Evolutionary conservation across 441 rosid species (phyloP).

Genomic region (Corymbia calophylla): DNA sequence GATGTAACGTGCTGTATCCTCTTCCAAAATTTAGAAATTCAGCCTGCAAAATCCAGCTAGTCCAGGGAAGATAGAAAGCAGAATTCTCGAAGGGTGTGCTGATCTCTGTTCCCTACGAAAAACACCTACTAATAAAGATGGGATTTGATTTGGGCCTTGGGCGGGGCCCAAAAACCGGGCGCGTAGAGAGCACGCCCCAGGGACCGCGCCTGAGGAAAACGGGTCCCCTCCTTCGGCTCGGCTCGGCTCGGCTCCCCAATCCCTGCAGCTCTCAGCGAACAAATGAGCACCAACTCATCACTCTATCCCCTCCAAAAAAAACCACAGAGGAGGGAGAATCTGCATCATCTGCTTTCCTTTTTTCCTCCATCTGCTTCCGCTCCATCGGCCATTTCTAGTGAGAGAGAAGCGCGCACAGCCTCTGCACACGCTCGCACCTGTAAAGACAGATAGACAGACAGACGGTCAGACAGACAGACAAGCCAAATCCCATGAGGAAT

Average conservation of each 20-base stretch:
- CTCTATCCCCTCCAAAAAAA: not conserved
- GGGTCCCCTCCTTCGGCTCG: not conserved
- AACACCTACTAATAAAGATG: not conserved
- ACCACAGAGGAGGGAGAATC: not conserved
- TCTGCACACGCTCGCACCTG: conserved; percentile 24
- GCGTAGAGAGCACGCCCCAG: not conserved
- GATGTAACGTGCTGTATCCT: not conserved
- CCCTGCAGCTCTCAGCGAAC: not conserved
- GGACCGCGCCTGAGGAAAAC: not conserved
- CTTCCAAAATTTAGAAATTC: not conserved
- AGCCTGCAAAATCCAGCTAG: not conserved
- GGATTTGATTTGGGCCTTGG: not conserved
- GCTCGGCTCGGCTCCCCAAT: not conserved
- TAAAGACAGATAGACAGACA: not conserved
- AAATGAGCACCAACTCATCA: not conserved
- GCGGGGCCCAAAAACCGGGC: not conserved
- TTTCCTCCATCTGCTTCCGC: not conserved
- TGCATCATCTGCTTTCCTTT: not conserved
- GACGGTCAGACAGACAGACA: not conserved
- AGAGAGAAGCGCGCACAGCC: not conserved
- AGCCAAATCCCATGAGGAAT: not conserved
- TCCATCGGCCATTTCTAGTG: not conserved
- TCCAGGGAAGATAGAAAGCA: no score
- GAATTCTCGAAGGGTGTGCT: not conserved
- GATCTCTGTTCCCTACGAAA: not conserved